Conservation (phyloP, 2,329 filamentous ascomycete species). For the Teratosphaeria viscida region DNA sequence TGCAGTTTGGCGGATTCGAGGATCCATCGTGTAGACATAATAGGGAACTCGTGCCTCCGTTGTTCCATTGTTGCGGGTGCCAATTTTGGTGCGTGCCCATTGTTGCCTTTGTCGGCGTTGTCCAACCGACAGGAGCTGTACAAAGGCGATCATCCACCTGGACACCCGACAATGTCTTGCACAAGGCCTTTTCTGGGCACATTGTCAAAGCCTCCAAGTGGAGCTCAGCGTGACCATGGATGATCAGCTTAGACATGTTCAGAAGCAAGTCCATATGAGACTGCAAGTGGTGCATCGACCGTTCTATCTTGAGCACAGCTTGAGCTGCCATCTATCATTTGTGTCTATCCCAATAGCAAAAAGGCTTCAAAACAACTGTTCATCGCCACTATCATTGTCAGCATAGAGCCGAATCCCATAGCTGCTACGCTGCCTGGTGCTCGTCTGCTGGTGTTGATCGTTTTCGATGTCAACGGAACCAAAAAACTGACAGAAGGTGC, state of each 20-base stretch:
- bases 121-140: background rate
- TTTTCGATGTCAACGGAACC: no score
- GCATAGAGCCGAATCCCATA: background rate
- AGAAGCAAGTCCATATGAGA: no score
- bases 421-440: background rate
- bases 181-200: background rate
- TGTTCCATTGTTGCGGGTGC: no score
- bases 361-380: background rate
- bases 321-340: background rate
- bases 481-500: no score
- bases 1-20: no score
- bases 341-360: background rate
- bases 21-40: background rate
- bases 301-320: background rate
- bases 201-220: no score
- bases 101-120: background rate
- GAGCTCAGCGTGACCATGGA: no score
- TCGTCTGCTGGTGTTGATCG: no score
- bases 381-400: background rate
- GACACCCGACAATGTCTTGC: background rate
- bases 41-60: no score
- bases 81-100: background rate
- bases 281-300: background rate
- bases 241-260: no score
- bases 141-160: background rate